Evolutionary conservation across 192 early-diverging fungal genomes (phyloP).

Genomic region (Phlyctochytrium arcticum): DNA sequence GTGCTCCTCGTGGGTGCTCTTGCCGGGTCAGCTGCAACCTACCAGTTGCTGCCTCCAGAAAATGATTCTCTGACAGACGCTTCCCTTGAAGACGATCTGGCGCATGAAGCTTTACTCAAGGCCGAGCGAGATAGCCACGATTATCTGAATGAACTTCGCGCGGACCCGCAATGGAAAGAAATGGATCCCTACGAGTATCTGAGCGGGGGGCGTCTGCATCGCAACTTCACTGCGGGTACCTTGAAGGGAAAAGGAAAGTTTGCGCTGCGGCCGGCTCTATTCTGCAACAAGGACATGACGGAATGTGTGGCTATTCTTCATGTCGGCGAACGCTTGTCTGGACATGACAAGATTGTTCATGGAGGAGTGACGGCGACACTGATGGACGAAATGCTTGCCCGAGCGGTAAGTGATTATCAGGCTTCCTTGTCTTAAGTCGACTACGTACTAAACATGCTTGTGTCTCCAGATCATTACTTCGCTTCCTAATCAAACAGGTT

Average conservation of each 20-base stretch:
- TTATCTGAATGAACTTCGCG: constrained; percentile 4
- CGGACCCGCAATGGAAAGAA: constrained; percentile 8
- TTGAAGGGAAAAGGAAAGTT: constrained; percentile 53
- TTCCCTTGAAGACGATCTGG: constrained; percentile 5
- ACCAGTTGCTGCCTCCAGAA: background rate
- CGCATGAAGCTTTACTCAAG: constrained; percentile 3
- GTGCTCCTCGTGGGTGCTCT: background rate
- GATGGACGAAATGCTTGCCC: constrained; percentile 64
- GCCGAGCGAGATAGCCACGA: constrained; percentile 12
- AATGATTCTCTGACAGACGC: background rate
- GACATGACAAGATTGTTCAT: constrained; percentile 76
- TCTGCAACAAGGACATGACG: constrained; percentile 43
- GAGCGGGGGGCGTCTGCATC: constrained; percentile 13
- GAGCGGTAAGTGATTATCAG: constrained; percentile 52
- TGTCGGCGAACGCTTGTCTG: constrained; percentile 65
- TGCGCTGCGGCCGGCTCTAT: constrained; percentile 47
- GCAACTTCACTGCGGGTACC: constrained; percentile 43
- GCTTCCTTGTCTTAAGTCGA: too few relatives aligned
- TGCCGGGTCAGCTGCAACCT: background rate
- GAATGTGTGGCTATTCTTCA: constrained; percentile 55
- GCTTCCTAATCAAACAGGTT: constrained; percentile 13
- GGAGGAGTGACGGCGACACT: constrained; percentile 72
- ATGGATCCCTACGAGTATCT: constrained; percentile 23
- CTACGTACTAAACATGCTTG: background rate
- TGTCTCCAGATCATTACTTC: constrained; percentile 7